Conservation (phyloP, 192 early-diverging fungal species). For the Coemansia brasiliensis region DNA sequence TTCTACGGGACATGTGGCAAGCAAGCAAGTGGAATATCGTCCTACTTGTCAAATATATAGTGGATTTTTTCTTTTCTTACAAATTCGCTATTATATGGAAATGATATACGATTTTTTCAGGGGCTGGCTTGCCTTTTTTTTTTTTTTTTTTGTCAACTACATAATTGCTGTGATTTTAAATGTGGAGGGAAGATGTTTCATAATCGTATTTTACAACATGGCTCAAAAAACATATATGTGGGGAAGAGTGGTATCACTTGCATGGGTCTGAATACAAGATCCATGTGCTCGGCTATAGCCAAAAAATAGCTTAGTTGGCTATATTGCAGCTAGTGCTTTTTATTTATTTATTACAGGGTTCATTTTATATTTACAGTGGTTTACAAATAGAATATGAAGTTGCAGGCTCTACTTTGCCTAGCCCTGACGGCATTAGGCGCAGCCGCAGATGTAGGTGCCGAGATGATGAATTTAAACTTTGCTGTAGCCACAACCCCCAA, state of each 20-base stretch:
- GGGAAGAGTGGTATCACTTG: too few species aligned
- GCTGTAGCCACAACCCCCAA: constrained; percentile 8
- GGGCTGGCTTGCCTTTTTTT: not conserved
- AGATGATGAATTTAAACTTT: constrained; percentile 8
- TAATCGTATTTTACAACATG: not conserved
- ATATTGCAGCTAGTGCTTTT: not conserved
- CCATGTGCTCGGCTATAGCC: not conserved
- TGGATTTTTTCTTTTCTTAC: constrained; percentile 4
- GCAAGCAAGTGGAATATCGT: constrained; percentile 53
- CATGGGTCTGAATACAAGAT: too few species aligned
- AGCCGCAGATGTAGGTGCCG: not conserved
- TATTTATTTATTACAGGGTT: not conserved
- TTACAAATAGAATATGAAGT: constrained; percentile 19
- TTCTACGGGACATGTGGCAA: constrained; percentile 9
- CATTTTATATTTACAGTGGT: too few species aligned
- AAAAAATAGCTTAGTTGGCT: not conserved
- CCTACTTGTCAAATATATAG: constrained; percentile 38
- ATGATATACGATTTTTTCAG: not conserved
- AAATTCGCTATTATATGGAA: not conserved
- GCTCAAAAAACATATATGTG: not conserved
- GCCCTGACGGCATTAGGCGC: constrained; percentile 18
- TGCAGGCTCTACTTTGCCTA: constrained; percentile 19
- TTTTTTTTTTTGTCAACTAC: not conserved
- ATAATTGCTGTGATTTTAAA: too few species aligned
- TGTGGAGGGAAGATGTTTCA: not conserved